Evolutionary conservation across 805 yeast genomes (phyloP), one percentile per base, ranked within the genome.

Genomic region (Metschnikowia kunwiensis): DNA sequence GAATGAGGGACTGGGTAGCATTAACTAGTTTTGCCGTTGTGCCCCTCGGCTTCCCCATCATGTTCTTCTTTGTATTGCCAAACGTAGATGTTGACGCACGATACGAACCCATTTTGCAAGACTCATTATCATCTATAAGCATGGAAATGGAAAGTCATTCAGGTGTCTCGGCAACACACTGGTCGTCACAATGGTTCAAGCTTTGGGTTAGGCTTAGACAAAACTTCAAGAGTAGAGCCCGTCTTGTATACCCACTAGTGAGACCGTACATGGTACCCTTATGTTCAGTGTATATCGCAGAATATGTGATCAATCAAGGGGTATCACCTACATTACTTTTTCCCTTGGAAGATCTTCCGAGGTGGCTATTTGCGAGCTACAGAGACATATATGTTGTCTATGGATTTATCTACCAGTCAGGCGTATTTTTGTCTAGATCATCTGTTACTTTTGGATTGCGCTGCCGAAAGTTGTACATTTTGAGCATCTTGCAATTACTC

Each of bases 301-400:
- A 91, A 54, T 91, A 91, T 54, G 68, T 81, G 15, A 91, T 91
- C 42, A 91, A 91, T 56, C 97, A 91, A 58, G 96, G 96, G 0
- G 74, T 91, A 1, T 73, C 95, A 0, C 97, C 97, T 2, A 89
- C 97, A 0, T 63, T 91, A 28, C 63, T 91, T 6, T 91, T 84
- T 52, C 89, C 91, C 0, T 50, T 87, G 4, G 75, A 78, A 1
- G 70, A 75, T 16, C 70, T 82, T 56, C 95, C 95, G 3, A 33
- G 29, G 12, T 68, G 72, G 70, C 46, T 67, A 5, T 85, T 88
- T 51, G 53, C 61, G 2, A 63, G 74, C 13, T 86, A 75, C 56
- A 72, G 97, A 44, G 97, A 91, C 51, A 82, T 86, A 3, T 91
- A 91, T 57, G 97, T 91, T 10, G 78, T 87, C 0, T 91, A 91